Evolutionary conservation across 169 alveolate species (phyloP).

Genomic region (Besnoitia besnoiti): DNA sequence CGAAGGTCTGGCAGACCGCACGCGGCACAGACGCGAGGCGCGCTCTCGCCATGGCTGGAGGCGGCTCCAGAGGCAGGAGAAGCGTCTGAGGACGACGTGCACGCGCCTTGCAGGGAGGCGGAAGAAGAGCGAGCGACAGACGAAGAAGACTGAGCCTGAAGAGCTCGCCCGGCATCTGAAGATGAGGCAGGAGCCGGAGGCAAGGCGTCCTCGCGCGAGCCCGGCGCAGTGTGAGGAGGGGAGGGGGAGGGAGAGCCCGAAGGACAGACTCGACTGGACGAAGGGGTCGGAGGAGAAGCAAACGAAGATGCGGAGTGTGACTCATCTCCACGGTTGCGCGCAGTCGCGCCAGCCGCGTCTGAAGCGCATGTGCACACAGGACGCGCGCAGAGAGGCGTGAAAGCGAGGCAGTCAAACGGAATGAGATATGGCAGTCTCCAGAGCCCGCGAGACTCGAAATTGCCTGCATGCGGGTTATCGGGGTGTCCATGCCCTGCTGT

Average conservation of each 20-base stretch:
- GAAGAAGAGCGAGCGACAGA: too few relatives aligned
- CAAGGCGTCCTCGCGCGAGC: too few relatives aligned
- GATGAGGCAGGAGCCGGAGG: too few relatives aligned
- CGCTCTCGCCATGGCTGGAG: too few relatives aligned
- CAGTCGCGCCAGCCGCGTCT: background rate
- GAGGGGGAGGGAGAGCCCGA: background rate
- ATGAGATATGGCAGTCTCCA: background rate
- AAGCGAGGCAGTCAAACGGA: background rate
- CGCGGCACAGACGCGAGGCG: background rate
- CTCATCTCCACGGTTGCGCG: background rate
- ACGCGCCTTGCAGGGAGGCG: too few relatives aligned
- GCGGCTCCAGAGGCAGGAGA: too few relatives aligned
- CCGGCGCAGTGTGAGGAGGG: too few relatives aligned
- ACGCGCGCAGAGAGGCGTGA: constrained; percentile 2
- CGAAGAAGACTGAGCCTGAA: too few relatives aligned
- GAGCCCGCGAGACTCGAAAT: background rate
- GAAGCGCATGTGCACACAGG: background rate
- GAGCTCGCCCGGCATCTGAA: too few relatives aligned
- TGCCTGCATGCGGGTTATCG: background rate
- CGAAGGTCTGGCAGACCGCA: constrained; percentile 34
- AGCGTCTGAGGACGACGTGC: too few relatives aligned
- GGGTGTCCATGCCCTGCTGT: background rate
- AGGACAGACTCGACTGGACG: background rate
- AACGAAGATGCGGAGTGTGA: background rate
- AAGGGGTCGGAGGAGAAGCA: background rate